These are phyloP conservation scores for Thalia dealbata DNA, from an alignment of 176 grass and related monocot species.

Conservation along the genomic window DNA sequence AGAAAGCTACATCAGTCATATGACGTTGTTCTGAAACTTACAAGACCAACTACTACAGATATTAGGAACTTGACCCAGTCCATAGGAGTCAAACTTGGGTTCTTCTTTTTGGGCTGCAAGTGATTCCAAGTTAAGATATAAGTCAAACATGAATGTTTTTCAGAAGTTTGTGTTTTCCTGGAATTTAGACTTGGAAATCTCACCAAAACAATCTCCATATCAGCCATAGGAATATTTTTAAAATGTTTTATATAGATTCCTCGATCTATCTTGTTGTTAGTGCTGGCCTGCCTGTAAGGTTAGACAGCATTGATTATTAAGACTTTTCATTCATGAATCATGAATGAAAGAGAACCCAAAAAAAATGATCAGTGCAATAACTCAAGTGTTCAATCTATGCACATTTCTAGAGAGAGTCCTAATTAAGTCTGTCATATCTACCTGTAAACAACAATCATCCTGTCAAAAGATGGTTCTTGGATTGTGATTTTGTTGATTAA, in stretches of 20 bases:
- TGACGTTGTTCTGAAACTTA: constrained; percentile 36
- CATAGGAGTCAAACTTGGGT: constrained; percentile 95
- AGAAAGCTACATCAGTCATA: constrained; percentile 4
- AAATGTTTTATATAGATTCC: constrained; percentile 95
- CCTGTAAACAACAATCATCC: constrained; percentile 98
- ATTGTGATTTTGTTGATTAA: constrained; percentile 64
- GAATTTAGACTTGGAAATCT: constrained; percentile 14
- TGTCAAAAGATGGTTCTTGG: constrained; percentile 97
- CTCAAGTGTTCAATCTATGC: not conserved
- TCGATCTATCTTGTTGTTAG: constrained; percentile 45
- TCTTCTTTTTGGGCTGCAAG: constrained; percentile 96
- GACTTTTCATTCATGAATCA: too few relatives aligned
- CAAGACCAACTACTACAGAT: constrained; percentile 91
- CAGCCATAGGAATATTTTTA: constrained; percentile 99
- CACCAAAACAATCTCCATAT: constrained; percentile 97
- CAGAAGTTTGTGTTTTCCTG: not conserved
- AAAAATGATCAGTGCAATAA: not conserved
- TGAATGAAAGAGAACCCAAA: too few relatives aligned
- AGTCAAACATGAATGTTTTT: constrained; percentile 5
- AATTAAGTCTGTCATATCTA: constrained; percentile 7
- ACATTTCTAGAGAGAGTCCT: not conserved
- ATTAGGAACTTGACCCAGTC: constrained; percentile 91
- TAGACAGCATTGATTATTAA: not conserved
- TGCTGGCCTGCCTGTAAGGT: constrained; percentile 45
- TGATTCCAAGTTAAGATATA: not conserved